A percentile compares a stretch with the other conserved stretches of the same genome.
These are phyloP conservation scores for Neofusicoccum laricinum DNA, from an alignment of 2,329 filamentous ascomycete genomes.

Conservation along the genomic window DNA sequence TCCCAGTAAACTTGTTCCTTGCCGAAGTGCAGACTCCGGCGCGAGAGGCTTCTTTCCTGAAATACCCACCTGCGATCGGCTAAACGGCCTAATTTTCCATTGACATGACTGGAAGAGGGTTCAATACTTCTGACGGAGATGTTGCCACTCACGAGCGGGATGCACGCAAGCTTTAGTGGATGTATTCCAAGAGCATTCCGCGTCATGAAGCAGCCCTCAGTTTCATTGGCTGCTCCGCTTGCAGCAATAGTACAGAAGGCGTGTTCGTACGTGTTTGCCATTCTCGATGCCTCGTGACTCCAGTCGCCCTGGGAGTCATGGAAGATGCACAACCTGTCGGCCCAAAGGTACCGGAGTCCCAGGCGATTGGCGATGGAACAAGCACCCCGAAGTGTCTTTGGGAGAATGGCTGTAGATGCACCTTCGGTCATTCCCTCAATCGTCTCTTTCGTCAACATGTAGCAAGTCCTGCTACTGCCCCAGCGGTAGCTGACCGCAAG, in stretches of 20 bases:
- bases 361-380: not conserved
- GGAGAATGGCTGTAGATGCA: not conserved
- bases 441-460: not conserved
- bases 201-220: not conserved
- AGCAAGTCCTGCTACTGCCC: not conserved
- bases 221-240: not conserved
- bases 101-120: not conserved
- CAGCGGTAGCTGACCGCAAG: not conserved
- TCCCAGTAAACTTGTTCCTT: not conserved
- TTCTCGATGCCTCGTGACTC: not conserved
- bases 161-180: not conserved
- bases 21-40: not conserved
- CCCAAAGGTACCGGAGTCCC: not conserved
- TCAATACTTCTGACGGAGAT: not conserved
- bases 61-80: not conserved
- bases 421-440: not conserved
- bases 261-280: not conserved
- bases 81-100: not conserved
- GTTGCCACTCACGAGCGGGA: not conserved
- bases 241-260: not conserved
- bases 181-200: not conserved
- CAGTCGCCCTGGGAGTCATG: not conserved
- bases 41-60: constrained; percentile 4
- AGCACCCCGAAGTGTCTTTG: not conserved
- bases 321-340: not conserved